phyloP scores from a whole-genome alignment of 106 monocot genomes.

The Platanthera zijinensis region DNA sequence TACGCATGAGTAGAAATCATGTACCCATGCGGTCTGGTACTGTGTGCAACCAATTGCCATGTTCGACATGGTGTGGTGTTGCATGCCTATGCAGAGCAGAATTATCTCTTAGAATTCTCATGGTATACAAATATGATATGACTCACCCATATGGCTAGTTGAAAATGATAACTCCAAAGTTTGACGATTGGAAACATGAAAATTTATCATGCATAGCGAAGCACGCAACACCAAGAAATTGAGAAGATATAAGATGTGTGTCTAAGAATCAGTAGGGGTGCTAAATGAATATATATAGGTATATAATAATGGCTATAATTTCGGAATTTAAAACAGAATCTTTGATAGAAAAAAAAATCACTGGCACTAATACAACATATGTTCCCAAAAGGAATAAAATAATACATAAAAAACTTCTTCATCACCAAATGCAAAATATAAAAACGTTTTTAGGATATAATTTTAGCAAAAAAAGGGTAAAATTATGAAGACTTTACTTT shows the following conservation, averaged over 20 bases:
- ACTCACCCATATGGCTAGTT: not conserved
- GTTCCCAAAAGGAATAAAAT: not conserved
- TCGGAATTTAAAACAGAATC: not conserved
- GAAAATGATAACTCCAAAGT: not conserved
- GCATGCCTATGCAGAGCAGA: too few relatives aligned
- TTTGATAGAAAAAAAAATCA: not conserved
- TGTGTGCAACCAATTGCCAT: too few relatives aligned
- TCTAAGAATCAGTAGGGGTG: not conserved
- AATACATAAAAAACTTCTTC: not conserved
- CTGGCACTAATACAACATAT: not conserved
- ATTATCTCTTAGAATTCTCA: not conserved
- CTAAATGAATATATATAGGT: not conserved
- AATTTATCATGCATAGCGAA: not conserved
- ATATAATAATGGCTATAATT: not conserved
- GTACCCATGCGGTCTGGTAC: too few relatives aligned
- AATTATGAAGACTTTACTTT: conserved; percentile 35
- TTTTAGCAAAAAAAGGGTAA: not conserved
- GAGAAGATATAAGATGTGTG: not conserved
- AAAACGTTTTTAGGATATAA: not conserved
- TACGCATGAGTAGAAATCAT: too few relatives aligned
- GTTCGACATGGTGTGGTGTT: too few relatives aligned
- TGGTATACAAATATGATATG: not conserved
- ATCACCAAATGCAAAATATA: not conserved
- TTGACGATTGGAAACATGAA: not conserved
- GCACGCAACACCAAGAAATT: not conserved